Base-by-base conservation (phyloP, 1,284 basidiomycete genomes). In the Microbotryum violaceum region DNA sequence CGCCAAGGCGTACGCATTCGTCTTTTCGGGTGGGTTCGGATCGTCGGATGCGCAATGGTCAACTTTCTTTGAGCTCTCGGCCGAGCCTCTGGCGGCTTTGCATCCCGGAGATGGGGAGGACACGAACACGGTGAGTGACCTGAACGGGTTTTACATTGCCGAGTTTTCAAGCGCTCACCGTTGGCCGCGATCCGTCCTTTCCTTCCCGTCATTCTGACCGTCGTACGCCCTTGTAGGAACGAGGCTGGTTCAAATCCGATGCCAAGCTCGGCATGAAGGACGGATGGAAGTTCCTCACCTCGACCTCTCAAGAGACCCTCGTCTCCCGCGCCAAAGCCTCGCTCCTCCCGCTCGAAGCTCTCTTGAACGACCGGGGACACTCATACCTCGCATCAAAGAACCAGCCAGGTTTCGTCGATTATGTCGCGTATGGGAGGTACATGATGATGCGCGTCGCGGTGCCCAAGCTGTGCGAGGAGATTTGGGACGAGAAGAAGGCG, bases 331-430 rank as follows among this genome's bases (percentile, higher is more conserved):
- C 60, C 1, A 48, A 61, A 20, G 42, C 50, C 6, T 54, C 47
- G 0, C 33, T 65, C 18, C 27, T 57, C 23, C 57, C 63, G 4
- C 46, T 65, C 57, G 51, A 58, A 6, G 37, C 44, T 3, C 46
- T 61, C 12, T 52, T 65, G 33, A 45, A 57, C 2, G n/a, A 51
- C 1, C 37, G 37, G 16, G 37, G 37, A 6, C 37, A 42, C 12
- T 42, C 37, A 12, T 65, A 49, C 54, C 51, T 65, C 9, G 6
- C 57, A 6, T 42, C 37, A 14, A 60, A 60, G 12, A 16, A 52
- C 14, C 27, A 56, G 8, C 60, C 63, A 4, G 60, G 63, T 2
- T 65, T 58, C 29, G 63, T 59, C 25, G 63, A 65, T 49, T 65
- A 59, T 33, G 16, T 65, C 31, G 50, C 48, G 1, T 65, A 61